Conservation (phyloP, 257 asterid genomes). For the Hygrophila difformis region DNA sequence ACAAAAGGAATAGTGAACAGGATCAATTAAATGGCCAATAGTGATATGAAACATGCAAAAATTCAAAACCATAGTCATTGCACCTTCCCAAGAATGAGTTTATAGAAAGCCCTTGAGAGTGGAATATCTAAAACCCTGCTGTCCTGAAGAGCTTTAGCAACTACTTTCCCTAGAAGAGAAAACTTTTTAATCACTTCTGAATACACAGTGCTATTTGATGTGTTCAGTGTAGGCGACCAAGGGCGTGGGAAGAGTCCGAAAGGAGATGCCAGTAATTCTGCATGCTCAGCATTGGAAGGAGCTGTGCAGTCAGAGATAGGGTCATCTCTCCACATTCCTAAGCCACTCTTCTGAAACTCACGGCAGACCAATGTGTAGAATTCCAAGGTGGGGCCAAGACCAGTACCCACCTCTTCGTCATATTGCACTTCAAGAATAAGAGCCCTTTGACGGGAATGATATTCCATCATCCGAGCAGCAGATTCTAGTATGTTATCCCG, state of each 20-base stretch:
- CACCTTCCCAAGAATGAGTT: conserved; percentile 83
- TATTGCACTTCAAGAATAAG: conserved; percentile 85
- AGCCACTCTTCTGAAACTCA: conserved; percentile 75
- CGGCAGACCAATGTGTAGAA: conserved; percentile 80
- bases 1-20: conserved; percentile 12
- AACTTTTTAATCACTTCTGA: conserved; percentile 56
- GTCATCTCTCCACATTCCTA: conserved; percentile 92
- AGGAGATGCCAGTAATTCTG: conserved; percentile 35
- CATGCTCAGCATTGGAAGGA: conserved; percentile 27
- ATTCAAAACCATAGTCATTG: conserved; percentile 7
- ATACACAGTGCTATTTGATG: conserved; percentile 28
- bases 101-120: conserved; percentile 78
- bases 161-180: conserved; percentile 67
- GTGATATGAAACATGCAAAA: conserved; percentile 9
- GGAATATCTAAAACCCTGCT: conserved; percentile 90
- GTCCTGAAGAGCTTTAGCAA: conserved; percentile 89
- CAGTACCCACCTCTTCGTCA: conserved; percentile 92
- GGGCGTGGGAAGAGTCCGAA: conserved; percentile 93
- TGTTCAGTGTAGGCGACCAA: conserved; percentile 44
- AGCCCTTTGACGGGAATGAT: conserved; percentile 47
- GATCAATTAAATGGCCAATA: conserved; percentile 3
- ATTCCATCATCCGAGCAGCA: conserved; percentile 73
- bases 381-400: conserved; percentile 94
- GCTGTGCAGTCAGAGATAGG: conserved; percentile 18
- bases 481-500: conserved; percentile 72